A percentile compares a stretch with the other conserved stretches of the same genome.
Evolutionary conservation across 2,329 filamentous ascomycete genomes (phyloP).

Genomic region (Cercospora sojina): DNA sequence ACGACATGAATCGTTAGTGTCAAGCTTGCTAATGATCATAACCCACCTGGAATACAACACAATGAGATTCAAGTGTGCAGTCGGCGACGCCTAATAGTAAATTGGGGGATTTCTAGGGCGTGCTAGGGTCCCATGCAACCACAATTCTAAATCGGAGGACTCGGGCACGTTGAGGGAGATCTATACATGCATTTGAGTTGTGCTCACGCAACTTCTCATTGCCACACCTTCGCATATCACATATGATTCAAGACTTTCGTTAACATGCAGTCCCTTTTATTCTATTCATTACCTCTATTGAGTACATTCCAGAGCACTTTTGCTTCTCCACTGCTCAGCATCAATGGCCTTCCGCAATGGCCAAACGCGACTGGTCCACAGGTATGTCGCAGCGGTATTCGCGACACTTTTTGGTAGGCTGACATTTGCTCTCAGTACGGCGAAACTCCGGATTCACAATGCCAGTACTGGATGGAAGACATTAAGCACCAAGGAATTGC

Average conservation of each 20-base stretch:
- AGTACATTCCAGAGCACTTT: neutral
- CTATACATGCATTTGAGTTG: neutral
- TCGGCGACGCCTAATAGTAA: neutral
- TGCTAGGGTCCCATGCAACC: neutral
- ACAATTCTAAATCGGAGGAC: neutral
- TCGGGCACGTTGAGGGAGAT: neutral
- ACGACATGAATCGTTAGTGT: too few species aligned
- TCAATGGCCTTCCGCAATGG: neutral
- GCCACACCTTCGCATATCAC: neutral
- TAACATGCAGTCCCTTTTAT: neutral
- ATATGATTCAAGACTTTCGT: slow-evolving; percentile 3
- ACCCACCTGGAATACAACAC: neutral
- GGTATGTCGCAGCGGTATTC: neutral
- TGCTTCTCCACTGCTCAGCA: neutral
- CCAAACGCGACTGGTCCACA: neutral
- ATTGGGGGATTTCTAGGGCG: neutral
- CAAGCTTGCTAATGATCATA: too few species aligned
- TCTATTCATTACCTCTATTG: neutral
- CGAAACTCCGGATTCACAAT: neutral
- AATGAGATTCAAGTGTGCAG: too few species aligned
- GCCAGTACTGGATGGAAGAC: slow-evolving; percentile 46
- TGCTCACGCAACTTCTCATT: neutral
- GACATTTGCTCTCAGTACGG: neutral
- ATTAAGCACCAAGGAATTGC: slow-evolving; percentile 51
- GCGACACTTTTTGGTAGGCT: too few species aligned